Percentiles rank a stretch among this genome's conserved stretches.
phyloP scores from a whole-genome alignment of 768 basidiomycete genomes.

The Tephrocybe sp. region DNA sequence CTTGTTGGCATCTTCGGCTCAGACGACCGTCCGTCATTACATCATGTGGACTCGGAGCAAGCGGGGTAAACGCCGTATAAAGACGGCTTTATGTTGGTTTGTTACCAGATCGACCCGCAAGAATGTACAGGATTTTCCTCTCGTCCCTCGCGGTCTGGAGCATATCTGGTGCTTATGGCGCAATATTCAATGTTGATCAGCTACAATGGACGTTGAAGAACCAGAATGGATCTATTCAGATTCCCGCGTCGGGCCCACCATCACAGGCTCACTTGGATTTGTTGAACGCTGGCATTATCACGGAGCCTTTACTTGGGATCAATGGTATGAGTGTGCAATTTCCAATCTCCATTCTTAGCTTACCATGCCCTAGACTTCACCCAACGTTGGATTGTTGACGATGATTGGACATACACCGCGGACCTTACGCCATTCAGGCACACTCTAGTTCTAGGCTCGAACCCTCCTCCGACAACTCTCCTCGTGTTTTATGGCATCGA shows the following conservation, averaged over 20 bases:
- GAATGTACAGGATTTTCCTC: slow-evolving; percentile 3
- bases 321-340: slow-evolving; percentile 36
- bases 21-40: no score
- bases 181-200: slow-evolving; percentile 40
- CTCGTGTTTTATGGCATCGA: slow-evolving; percentile 58
- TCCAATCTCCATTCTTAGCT: no score
- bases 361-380: slow-evolving; percentile 39
- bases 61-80: not conserved
- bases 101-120: not conserved
- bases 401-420: slow-evolving; percentile 60
- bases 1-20: no score
- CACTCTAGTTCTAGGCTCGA: slow-evolving; percentile 19
- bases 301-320: slow-evolving; percentile 49
- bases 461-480: slow-evolving; percentile 30
- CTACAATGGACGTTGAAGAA: slow-evolving; percentile 54
- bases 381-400: slow-evolving; percentile 52
- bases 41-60: not conserved
- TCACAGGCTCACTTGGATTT: slow-evolving; percentile 58
- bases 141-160: slow-evolving; percentile 1
- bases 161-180: slow-evolving; percentile 12
- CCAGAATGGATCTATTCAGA: slow-evolving; percentile 49
- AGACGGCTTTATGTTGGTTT: not conserved
- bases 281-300: slow-evolving; percentile 47
- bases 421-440: slow-evolving; percentile 43
- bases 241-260: slow-evolving; percentile 49